A percentile compares a stretch with the other conserved stretches of the same genome.
Conservation (phyloP, 306 rosid species). For the Trifolium pratense region DNA sequence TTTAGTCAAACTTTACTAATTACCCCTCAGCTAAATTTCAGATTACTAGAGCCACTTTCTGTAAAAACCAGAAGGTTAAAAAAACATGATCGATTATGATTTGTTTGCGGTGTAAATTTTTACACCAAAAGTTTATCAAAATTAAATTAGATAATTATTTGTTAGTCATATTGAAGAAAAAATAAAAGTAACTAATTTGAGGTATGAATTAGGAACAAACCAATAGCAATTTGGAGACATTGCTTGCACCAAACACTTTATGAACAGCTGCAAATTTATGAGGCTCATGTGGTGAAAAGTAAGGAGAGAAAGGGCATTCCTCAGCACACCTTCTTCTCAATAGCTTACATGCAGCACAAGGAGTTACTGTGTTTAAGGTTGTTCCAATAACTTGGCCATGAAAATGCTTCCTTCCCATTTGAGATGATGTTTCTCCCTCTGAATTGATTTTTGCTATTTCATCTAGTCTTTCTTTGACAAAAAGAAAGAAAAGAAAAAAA, state of each 20-base stretch:
- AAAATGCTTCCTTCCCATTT: conserved; percentile 66
- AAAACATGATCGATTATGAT: neutral
- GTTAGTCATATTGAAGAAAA: neutral
- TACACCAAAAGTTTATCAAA: neutral
- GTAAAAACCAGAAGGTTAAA: neutral
- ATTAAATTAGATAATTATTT: neutral
- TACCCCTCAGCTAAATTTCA: no score
- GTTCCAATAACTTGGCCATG: conserved; percentile 59
- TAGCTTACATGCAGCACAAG: conserved; percentile 97
- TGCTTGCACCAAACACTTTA: conserved; percentile 95
- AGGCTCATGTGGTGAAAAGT: conserved; percentile 92
- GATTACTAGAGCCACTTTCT: no score
- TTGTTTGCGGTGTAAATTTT: neutral
- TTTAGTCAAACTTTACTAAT: no score
- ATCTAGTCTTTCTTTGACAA: conserved; percentile 62
- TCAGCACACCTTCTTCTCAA: conserved; percentile 92
- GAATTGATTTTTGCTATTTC: conserved; percentile 56
- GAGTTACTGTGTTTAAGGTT: conserved; percentile 76
- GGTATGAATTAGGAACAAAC: conserved; percentile 40
- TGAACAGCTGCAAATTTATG: conserved; percentile 90
- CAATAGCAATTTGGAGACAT: conserved; percentile 90
- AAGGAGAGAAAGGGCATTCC: conserved; percentile 92
- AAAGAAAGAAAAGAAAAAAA: conserved; percentile 22
- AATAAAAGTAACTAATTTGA: neutral
- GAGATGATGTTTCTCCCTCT: conserved; percentile 49